phyloP scores from a whole-genome alignment of 2,329 filamentous ascomycete genomes.

The Emergomyces orientalis region DNA sequence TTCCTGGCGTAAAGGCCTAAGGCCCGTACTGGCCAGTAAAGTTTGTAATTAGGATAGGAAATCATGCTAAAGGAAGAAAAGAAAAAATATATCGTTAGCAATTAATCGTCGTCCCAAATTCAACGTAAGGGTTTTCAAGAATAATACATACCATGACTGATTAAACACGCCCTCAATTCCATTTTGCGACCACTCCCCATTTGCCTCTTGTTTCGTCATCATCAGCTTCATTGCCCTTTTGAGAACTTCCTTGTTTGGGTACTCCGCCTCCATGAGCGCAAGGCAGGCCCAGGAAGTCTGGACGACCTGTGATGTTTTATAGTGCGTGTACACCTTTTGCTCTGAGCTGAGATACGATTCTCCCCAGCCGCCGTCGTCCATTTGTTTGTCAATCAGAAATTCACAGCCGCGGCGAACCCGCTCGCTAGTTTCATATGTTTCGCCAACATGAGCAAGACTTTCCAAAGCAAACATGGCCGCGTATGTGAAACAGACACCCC shows the following conservation, averaged over 20 bases:
- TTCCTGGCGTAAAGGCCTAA: slow-evolving; percentile 75
- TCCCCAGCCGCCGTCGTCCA: slow-evolving; percentile 88
- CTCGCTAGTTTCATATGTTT: slow-evolving; percentile 66
- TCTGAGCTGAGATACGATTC: slow-evolving; percentile 88
- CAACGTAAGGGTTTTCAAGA: slow-evolving; percentile 18
- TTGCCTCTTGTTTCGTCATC: slow-evolving; percentile 72
- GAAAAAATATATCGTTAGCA: slow-evolving; percentile 19
- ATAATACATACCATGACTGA: slow-evolving; percentile 66
- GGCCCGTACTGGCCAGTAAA: slow-evolving; percentile 88
- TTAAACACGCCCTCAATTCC: slow-evolving; percentile 98
- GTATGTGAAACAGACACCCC: slow-evolving; percentile 98
- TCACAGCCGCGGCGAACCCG: slow-evolving; percentile 67
- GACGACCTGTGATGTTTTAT: slow-evolving; percentile 76
- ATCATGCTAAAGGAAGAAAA: slow-evolving; percentile 61
- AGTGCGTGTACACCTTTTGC: slow-evolving; percentile 63
- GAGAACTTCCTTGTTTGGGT: slow-evolving; percentile 64
- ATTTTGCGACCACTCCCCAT: slow-evolving; percentile 93
- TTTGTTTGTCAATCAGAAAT: slow-evolving; percentile 77
- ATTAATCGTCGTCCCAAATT: background rate
- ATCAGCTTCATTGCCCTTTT: slow-evolving; percentile 67
- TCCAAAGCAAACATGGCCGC: slow-evolving; percentile 94
- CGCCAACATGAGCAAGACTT: slow-evolving; percentile 69
- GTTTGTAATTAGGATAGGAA: slow-evolving; percentile 98
- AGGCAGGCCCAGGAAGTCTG: slow-evolving; percentile 90
- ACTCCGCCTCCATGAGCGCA: slow-evolving; percentile 71